These are phyloP conservation scores for Phytopythium boreale DNA, from an alignment of 352 stramenopile species.

Conservation along the genomic window DNA sequence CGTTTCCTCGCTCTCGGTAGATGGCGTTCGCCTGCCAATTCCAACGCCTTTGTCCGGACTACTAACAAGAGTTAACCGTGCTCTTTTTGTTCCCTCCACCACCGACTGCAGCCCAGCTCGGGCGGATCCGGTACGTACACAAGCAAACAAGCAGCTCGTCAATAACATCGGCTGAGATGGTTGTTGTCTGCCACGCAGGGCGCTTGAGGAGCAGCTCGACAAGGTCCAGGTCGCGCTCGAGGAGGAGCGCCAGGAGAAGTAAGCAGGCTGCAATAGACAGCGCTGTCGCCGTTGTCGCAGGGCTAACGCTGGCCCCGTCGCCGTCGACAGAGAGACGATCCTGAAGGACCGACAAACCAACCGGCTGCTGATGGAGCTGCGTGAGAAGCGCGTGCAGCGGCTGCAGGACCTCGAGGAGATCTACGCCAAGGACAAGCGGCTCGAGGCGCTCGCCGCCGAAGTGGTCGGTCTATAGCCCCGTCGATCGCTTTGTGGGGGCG, in stretches of 20 bases:
- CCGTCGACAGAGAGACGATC: conserved; percentile 47
- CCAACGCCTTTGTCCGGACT: no score
- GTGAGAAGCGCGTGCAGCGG: conserved; percentile 72
- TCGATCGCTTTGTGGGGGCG: neutral
- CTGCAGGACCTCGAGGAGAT: conserved; percentile 81
- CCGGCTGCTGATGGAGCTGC: conserved; percentile 60
- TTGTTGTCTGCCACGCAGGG: conserved; percentile 14
- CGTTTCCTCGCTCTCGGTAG: neutral
- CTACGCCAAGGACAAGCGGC: conserved; percentile 74
- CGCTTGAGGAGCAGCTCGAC: conserved; percentile 62
- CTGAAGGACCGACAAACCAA: conserved; percentile 71
- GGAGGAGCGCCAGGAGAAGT: conserved; percentile 75
- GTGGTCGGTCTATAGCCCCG: conserved; percentile 25
- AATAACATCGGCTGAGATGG: neutral
- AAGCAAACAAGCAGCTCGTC: neutral
- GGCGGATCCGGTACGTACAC: conserved; percentile 44
- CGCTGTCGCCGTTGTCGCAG: neutral
- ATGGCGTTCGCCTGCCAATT: no score
- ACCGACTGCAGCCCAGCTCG: conserved; percentile 44
- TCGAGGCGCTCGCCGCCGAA: conserved; percentile 55
- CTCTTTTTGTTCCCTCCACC: neutral
- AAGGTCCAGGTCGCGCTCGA: conserved; percentile 61
- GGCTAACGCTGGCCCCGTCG: neutral
- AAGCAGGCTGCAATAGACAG: neutral
- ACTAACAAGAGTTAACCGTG: neutral